phyloP scores from a whole-genome alignment of 2,329 filamentous ascomycete species.

The Aspergillus awamori region DNA sequence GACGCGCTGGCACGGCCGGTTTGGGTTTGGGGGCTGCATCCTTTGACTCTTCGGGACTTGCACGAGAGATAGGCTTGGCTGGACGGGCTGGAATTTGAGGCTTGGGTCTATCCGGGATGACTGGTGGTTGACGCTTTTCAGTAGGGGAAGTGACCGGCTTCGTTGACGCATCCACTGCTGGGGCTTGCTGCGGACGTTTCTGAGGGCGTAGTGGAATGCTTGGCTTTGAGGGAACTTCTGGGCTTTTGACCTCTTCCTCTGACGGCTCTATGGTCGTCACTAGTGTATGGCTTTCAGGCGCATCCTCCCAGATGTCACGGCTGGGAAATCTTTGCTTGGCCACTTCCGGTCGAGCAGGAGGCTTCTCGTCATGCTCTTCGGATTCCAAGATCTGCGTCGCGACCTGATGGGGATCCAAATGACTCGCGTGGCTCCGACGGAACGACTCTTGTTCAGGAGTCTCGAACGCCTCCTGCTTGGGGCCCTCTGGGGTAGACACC shows the following conservation, averaged over 20 bases:
- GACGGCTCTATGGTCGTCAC: slow-evolving; percentile 67
- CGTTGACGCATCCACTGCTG: slow-evolving; percentile 35
- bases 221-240: slow-evolving; percentile 38
- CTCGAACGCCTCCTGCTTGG: slow-evolving; percentile 49
- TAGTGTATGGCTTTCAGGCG: slow-evolving; percentile 77
- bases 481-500: slow-evolving; percentile 77
- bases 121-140: slow-evolving; percentile 55
- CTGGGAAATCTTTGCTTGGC: slow-evolving; percentile 78
- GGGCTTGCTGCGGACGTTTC: slow-evolving; percentile 37
- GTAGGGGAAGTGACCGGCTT: slow-evolving; percentile 49
- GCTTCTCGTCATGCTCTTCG: slow-evolving; percentile 28
- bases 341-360: slow-evolving; percentile 54
- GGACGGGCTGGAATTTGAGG: slow-evolving; percentile 69
- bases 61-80: slow-evolving; percentile 51
- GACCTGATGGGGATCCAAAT: slow-evolving; percentile 41
- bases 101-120: slow-evolving; percentile 62
- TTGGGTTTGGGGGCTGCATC: slow-evolving; percentile 65
- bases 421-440: slow-evolving; percentile 45
- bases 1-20: slow-evolving; percentile 77
- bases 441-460: slow-evolving; percentile 53
- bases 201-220: slow-evolving; percentile 38
- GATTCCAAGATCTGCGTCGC: slow-evolving; percentile 38
- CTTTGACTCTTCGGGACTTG: slow-evolving; percentile 35
- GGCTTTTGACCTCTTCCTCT: slow-evolving; percentile 52
- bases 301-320: slow-evolving; percentile 92